Percentiles rank a stretch among this genome's conserved stretches.
Conservation (phyloP, 2,329 filamentous ascomycete species). For the Xylariomycetidae sp. region DNA sequence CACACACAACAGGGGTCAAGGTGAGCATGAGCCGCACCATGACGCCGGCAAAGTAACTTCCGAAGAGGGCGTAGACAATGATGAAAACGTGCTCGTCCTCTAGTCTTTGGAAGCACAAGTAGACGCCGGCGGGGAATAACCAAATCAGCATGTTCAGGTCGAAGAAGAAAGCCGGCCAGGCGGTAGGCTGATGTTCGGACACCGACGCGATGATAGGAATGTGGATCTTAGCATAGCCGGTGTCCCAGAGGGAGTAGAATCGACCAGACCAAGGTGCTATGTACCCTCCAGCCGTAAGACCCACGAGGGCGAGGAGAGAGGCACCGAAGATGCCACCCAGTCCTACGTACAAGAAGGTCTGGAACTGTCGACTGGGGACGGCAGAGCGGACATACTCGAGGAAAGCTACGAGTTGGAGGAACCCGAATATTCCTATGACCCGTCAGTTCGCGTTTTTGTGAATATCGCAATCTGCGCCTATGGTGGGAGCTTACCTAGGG, state of each 20-base stretch:
- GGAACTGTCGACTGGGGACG: conserved; percentile 88
- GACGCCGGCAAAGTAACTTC: conserved; percentile 97
- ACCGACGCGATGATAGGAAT: conserved; percentile 99
- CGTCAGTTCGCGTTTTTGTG: conserved; percentile 6
- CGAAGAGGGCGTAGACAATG: conserved; percentile 93
- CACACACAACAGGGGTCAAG: conserved; percentile 91
- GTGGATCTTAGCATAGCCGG: conserved; percentile 96
- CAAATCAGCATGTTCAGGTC: conserved; percentile 97
- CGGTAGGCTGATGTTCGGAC: conserved; percentile 97
- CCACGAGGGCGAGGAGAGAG: conserved; percentile 70
- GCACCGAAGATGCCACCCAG: conserved; percentile 71
- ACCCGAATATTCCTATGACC: conserved; percentile 77
- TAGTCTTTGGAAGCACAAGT: conserved; percentile 93
- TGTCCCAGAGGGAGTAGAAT: conserved; percentile 99
- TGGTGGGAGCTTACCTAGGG: conserved; percentile 61
- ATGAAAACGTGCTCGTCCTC: conserved; percentile 97
- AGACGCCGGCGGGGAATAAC: conserved; percentile 97
- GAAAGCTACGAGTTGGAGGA: conserved; percentile 89
- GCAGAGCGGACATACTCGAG: conserved; percentile 87
- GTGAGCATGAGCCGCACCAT: conserved; percentile 99
- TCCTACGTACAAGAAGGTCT: conserved; percentile 76
- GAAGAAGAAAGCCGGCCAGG: conserved; percentile 99
- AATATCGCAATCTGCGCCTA: not conserved
- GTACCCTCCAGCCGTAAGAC: conserved; percentile 82
- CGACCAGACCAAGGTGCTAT: conserved; percentile 97